Base-by-base conservation (phyloP, 1,284 basidiomycete species). In the Crepidotus sp. region DNA sequence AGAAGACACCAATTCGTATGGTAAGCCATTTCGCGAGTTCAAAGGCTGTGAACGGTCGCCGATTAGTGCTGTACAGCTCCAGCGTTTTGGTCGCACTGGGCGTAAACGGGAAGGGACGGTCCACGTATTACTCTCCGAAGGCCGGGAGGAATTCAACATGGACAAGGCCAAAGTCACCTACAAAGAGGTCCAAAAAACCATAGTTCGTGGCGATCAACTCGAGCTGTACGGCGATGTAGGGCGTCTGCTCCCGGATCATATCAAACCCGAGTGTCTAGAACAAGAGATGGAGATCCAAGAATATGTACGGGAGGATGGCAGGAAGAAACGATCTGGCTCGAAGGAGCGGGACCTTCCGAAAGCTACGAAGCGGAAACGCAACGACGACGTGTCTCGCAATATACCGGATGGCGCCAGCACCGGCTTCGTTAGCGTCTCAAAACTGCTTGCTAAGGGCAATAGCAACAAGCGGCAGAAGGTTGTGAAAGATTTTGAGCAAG, bases 1-100 rank as follows among this genome's bases (percentile, higher is more conserved):
- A 94, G 56, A 97, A 95, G 66, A 91, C 91, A 10, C 88, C 94
- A 0, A 93, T 98, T 53, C 89, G 95, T 48, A 94, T 97, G 84
- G 92, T 94, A 59, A 52, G 30, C n/a, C 4, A 3, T 14, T 29
- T 14, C 35, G 7, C 22, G 34, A 6, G 25, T 10, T 21, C 3
- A 8, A 29, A 7, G 6, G 43, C 25, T 25, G 36, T 14, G n/a
- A 36, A 22, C 30, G 31, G 47, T 19, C 13, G 34, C 37, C 42
- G 26, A 50, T 32, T 31, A 14, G 9, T 19, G n/a, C 24, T 45
- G 22, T 42, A 11, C 57, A 96, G 90, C 76, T 99, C 13, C 96
- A 99, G 76, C 85, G 96, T 17, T 77, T 97, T 36, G 96, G 96
- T 36, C 78, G 96, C 49, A 98, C 96, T 0, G 96, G 96, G 14